Conservation (phyloP, 768 basidiomycete species). For the Neoboletus subvelutipes region DNA sequence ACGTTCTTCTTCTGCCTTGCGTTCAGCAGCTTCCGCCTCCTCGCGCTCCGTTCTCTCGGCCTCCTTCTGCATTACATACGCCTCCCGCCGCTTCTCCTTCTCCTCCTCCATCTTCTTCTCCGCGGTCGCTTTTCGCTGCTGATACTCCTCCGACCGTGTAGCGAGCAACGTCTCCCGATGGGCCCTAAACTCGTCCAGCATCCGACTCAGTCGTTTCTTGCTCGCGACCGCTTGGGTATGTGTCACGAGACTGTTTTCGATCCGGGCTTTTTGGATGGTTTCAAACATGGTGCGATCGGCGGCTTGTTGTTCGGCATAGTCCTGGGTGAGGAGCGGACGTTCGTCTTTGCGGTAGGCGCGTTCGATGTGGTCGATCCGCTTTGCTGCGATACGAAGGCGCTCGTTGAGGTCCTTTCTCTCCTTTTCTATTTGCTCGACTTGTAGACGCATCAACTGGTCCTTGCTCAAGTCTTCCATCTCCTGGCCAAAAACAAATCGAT, state of each 20-base stretch:
- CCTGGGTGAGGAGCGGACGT: constrained; percentile 76
- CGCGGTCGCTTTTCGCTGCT: constrained; percentile 51
- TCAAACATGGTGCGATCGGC: constrained; percentile 73
- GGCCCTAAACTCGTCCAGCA: constrained; percentile 66
- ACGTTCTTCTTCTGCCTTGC: constrained; percentile 42
- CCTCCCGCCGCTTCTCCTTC: constrained; percentile 68
- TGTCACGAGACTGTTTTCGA: constrained; percentile 51
- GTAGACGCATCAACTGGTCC: constrained; percentile 81
- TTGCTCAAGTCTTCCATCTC: constrained; percentile 84
- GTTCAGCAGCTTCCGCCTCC: constrained; percentile 21
- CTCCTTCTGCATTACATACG: constrained; percentile 59
- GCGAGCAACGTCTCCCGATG: constrained; percentile 54
- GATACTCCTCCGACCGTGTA: constrained; percentile 65
- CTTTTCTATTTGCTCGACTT: constrained; percentile 95
- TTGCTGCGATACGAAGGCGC: constrained; percentile 75
- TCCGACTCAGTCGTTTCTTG: constrained; percentile 72
- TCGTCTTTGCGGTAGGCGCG: constrained; percentile 95
- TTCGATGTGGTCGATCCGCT: constrained; percentile 94
- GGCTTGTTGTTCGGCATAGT: constrained; percentile 84
- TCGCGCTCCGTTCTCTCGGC: constrained; percentile 37
- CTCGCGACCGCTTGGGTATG: constrained; percentile 69
- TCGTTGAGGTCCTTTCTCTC: constrained; percentile 88
- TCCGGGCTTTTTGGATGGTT: constrained; percentile 51
- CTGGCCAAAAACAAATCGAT: constrained; percentile 34
- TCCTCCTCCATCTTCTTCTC: constrained; percentile 76